Evolutionary conservation across 805 yeast genomes (phyloP).

Genomic region (Kodamaea fukazawae): DNA sequence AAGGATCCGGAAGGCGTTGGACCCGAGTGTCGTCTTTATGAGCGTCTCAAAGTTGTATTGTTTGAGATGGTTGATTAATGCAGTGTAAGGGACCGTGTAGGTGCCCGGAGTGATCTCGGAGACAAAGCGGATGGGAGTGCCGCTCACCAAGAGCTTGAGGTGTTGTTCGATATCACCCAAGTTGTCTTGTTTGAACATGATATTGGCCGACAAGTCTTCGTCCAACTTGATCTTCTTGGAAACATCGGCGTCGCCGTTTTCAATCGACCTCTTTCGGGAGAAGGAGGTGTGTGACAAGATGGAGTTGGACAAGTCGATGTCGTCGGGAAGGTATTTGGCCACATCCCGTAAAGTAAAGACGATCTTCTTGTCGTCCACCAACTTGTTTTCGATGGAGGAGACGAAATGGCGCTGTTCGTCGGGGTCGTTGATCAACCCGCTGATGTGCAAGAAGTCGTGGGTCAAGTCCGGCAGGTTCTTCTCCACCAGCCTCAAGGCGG

Average conservation of each 20-base stretch:
- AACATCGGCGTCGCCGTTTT: slow-evolving; percentile 10
- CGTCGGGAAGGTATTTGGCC: slow-evolving; percentile 35
- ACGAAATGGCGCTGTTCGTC: slow-evolving; percentile 32
- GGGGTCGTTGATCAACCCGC: slow-evolving; percentile 52
- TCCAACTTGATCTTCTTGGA: slow-evolving; percentile 44
- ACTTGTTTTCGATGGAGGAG: slow-evolving; percentile 30
- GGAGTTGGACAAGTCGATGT: slow-evolving; percentile 45
- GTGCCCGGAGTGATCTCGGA: slow-evolving; percentile 52
- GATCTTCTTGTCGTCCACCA: slow-evolving; percentile 34
- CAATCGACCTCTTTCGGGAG: slow-evolving; percentile 24
- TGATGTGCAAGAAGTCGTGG: slow-evolving; percentile 42
- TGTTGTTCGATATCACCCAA: slow-evolving; percentile 51
- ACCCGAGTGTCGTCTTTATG: slow-evolving; percentile 60
- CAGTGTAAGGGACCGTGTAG: slow-evolving; percentile 62
- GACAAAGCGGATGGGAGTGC: slow-evolving; percentile 56
- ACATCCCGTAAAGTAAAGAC: slow-evolving; percentile 35
- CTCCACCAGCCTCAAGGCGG: slow-evolving; percentile 59
- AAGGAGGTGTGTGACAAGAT: slow-evolving; percentile 39
- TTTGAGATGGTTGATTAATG: slow-evolving; percentile 46
- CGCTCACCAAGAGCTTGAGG: slow-evolving; percentile 59
- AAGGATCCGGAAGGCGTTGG: slow-evolving; percentile 66
- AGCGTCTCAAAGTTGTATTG: slow-evolving; percentile 54
- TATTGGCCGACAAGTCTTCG: slow-evolving; percentile 8
- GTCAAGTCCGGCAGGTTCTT: slow-evolving; percentile 44
- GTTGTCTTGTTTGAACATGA: slow-evolving; percentile 12